Base-by-base conservation (phyloP, 2,329 filamentous ascomycete genomes). In the Colletotrichum tofieldiae region DNA sequence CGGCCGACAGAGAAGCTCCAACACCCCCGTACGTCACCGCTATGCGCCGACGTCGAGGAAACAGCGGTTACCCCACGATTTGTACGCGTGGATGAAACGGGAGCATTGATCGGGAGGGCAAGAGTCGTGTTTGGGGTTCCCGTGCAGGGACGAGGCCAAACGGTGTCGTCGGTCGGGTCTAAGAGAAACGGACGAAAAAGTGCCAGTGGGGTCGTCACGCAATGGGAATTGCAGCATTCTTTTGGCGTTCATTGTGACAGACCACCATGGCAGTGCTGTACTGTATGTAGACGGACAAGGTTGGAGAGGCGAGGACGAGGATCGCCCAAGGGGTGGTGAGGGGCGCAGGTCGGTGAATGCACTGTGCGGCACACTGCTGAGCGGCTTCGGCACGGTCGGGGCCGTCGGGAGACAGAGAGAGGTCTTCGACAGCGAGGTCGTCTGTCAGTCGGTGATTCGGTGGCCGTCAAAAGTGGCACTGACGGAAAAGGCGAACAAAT, bases 71-170 rank as follows among this genome's bases (percentile, higher is more conserved):
- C 59, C 45, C 65, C 52, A 60, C 54, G 54, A 69, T 23, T 35
- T 59, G 29, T 37, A 49, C 37, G 65, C 45, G 70, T 32, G 52
- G 32, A 51, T 72, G 70, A 72, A 72, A 72, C 70, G 60, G 52
- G 59, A 72, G 70, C 70, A 72, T 72, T 72, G 70, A 72, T 70
- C 70, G 60, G 59, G 41, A 67, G 16, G 51, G 59, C 29, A n/a
- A 43, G 58, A 56, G 65, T 35, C 59, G 70, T 69, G 70, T 72
- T 72, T 72, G 70, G 70, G 39, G 70, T 69, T 72, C 47, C 37
- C 39, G 67, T 60, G 70, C 70, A 60, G 37, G 49, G 47, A 64
- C 61, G 37, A 47, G 60, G 47, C 47, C 49, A 64, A 43, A 64
- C n/a, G 35, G 45, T 41, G 37, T 55, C 61, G 26, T 49, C 58